Evolutionary conservation across 257 asterid species (phyloP), one percentile per base, ranked within the genome.

Genomic region (Przewalskia tangutica): DNA sequence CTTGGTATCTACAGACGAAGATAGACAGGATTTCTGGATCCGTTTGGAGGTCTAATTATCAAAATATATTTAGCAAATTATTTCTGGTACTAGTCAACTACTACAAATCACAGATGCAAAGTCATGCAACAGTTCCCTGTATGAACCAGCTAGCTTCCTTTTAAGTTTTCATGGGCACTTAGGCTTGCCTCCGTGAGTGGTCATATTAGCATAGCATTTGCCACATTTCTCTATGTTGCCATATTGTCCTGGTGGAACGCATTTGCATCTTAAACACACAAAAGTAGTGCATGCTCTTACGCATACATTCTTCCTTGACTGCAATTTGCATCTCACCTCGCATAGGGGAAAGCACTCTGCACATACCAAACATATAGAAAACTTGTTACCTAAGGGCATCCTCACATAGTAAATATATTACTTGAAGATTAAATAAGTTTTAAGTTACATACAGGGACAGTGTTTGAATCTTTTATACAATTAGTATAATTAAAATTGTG

Each of bases 171-270:
- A 92, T 2, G 97, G 98, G 16, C 98, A 94, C 82, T 94, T 94
- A 68, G 23, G 87, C 83, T 64, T 84, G 68, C 97, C 96, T 20
- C 91, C 93, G 8, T 58, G 90, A 9, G 97, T 91, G 71, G 90
- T 93, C 98, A 92, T 90, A 70, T 18, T 40, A 0, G 92, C 50
- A 78, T 93, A 94, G 85, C 98, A 94, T 55, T 79, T 86, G 51
- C 98, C 97, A 63, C 98, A 93, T 56, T 81, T 86, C 16, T 93
- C 95, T n/a, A 18, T 32, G 87, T 94, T 91, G n/a, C 97, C 97
- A 59, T 84, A 89, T 66, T 93, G 93, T 1, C 97, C 97, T 0
- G 98, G 98, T 2, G 98, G 98, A 12, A 93, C 97, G 23, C 98
- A 94, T 80, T 94, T 92, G 95, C 98, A 94, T 53, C 97, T 84